phyloP scores from a whole-genome alignment of 108 stramenopile species.

The Pelagomonas calceolata region DNA sequence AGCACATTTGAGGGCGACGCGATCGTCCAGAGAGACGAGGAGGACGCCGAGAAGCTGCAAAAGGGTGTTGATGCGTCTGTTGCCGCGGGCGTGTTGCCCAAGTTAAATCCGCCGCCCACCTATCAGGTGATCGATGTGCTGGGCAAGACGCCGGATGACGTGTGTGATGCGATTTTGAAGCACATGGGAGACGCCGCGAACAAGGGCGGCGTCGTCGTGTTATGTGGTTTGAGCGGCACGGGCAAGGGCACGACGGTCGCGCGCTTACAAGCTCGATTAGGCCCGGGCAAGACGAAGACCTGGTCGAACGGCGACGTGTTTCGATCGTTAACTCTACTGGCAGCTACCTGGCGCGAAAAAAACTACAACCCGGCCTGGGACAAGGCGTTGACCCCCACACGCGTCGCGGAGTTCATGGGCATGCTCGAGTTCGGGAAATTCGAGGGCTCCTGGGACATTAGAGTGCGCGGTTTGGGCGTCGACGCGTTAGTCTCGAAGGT shows the following conservation, averaged over 20 bases:
- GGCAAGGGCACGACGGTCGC: conserved; percentile 74
- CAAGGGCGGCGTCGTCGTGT: conserved; percentile 56
- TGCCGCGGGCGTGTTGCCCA: conserved; percentile 67
- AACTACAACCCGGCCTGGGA: conserved; percentile 33
- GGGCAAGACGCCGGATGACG: conserved; percentile 61
- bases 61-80: conserved; percentile 65
- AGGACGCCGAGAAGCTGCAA: conserved; percentile 59
- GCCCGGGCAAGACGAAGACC: conserved; percentile 41
- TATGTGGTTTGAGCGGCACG: conserved; percentile 68
- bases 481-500: conserved; percentile 57
- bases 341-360: conserved; percentile 64
- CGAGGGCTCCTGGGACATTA: conserved; percentile 55
- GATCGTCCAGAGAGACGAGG: conserved; percentile 55
- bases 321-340: conserved; percentile 64
- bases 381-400: conserved; percentile 63
- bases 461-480: conserved; percentile 58
- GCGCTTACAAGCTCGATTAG: conserved; percentile 48
- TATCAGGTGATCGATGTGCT: conserved; percentile 64
- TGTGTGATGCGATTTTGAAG: conserved; percentile 53
- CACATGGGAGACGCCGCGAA: conserved; percentile 18
- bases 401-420: conserved; percentile 48
- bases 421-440: conserved; percentile 65
- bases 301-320: conserved; percentile 82
- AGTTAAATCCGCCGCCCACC: conserved; percentile 36
- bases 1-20: conserved; percentile 37